Base-by-base conservation (phyloP, 2,329 filamentous ascomycete species). In the Hymenoscyphus occultus region DNA sequence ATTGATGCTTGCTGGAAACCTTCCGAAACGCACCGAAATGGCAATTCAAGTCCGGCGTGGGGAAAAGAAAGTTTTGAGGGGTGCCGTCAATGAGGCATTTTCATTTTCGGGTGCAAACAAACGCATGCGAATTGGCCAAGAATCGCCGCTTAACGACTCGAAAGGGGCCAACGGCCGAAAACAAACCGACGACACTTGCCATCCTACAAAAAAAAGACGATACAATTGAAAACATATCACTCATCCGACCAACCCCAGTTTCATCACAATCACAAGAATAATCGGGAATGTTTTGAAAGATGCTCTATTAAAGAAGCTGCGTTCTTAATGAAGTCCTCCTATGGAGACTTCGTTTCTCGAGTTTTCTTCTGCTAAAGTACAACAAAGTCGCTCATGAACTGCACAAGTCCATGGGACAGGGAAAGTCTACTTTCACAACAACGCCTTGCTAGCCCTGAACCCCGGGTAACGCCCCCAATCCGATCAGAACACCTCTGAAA, bases 1-100 rank as follows among this genome's bases (percentile, higher is more conserved):
- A 3, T 65, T 81, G 5, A 73, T 83, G 22, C 66, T 72, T 22
- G 48, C 67, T 69, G 75, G 64, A 70, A 76, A 74, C 67, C 72
- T 67, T 32, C 56, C 74, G 16, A 59, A 73, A 64, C 74, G 79
- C 64, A 73, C 69, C 14, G 74, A 71, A 48, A 87, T 88, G 83
- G 87, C 87, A 0, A 72, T 84, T 51, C 78, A 85, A 68, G 86
- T 90, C 22, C 81, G 87, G 66, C 75, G 84, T 4, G 87, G 87
- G n/a, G 87, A 90, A 75, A 89, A 89, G 72, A 77, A 80, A 68
- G 80, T 90, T 3, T 69, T 90, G n/a, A 76, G 77, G 62, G 76
- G 80, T 68, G 76, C 84, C 1, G 77, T 80, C 61, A 65, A 70
- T 54, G 77, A 79, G 69, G 76, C 80, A 40, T 61, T 40, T 22